Evolutionary conservation across 73 alveolate species (phyloP), one percentile per base, ranked within the genome.

Genomic region (Tetrahymena thermophila): DNA sequence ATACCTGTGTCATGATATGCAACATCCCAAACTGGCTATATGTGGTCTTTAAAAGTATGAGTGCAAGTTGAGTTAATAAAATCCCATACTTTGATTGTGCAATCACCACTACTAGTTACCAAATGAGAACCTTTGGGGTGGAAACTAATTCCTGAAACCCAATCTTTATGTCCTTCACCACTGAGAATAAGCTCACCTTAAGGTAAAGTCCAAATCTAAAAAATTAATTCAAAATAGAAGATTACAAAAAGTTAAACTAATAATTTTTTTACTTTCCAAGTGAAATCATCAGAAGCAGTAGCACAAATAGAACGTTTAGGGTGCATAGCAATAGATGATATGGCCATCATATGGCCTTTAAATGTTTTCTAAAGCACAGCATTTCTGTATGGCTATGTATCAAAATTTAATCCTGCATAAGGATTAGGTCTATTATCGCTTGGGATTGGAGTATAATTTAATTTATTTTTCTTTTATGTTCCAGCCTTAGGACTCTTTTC

Each of bases 131-230:
- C 99, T 94, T 98, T 98, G 19, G 99, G 99, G 95, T 98, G 99
- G 95, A 99, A 99, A 89, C 98, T 96, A 83, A 99, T 96, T 57
- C 99, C 99, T 37, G 99, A 98, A 35, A 99, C 99, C 99, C 99
- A 99, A 97, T 99, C 99, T 97, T 98, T 97, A 97, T 99, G 99
- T 3, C 99, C 99, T 96, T 99, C 99, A 43, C 99, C 99, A 83
- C 99, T 98, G 99, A 99, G 99, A 44, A 99, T 99, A 89, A 99
- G 95, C 96, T 99, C 99, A 42, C 99, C 95, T 94, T 85, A 85
- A 42, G 97, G 96, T 1, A 94, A 34, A 35, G 96, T 94, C 97
- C 95, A 94, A 10, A 85, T 94, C 93, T 43, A 35, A 37, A 11
- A 4, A 10, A 21, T 7, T 35, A 35, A 23, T 58, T 13, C 7